phyloP scores from a whole-genome alignment of 495 filamentous ascomycete genomes.

The Neurospora sp. region DNA sequence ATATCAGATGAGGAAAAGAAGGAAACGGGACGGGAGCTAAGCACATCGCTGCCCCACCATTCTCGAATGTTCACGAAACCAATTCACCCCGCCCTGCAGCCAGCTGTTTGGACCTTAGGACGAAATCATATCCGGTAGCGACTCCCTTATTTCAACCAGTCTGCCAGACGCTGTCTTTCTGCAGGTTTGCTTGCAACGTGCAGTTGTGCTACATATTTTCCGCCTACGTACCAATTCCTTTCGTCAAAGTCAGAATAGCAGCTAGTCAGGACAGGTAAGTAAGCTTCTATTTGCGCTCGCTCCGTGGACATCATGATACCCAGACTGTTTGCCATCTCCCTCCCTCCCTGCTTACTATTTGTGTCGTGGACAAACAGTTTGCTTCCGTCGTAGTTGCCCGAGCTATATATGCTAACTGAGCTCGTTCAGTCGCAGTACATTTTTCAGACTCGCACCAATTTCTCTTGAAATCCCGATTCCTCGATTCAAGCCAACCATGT shows the following conservation, averaged over 20 bases:
- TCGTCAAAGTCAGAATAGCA: neutral
- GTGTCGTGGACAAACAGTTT: neutral
- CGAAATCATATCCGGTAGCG: neutral
- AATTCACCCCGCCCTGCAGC: conserved; percentile 5
- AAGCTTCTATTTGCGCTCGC: neutral
- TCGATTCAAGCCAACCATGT: conserved; percentile 16
- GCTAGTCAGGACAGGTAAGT: neutral
- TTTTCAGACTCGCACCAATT: neutral
- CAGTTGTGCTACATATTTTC: neutral
- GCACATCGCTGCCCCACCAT: conserved; percentile 15
- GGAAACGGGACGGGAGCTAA: neutral
- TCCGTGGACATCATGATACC: neutral
- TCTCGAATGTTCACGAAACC: conserved; percentile 26
- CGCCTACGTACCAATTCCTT: neutral
- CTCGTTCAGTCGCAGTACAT: neutral
- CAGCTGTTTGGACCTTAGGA: neutral
- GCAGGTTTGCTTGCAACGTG: neutral
- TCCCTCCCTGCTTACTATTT: neutral
- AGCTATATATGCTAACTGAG: neutral
- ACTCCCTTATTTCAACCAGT: neutral
- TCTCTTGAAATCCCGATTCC: neutral
- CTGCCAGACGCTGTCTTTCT: neutral
- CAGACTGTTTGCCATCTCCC: neutral
- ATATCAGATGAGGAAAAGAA: neutral
- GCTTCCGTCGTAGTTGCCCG: neutral